Evolutionary conservation across 192 early-diverging fungal species (phyloP), one percentile per base, ranked within the genome.

Genomic region (Entomortierella beljakovae): DNA sequence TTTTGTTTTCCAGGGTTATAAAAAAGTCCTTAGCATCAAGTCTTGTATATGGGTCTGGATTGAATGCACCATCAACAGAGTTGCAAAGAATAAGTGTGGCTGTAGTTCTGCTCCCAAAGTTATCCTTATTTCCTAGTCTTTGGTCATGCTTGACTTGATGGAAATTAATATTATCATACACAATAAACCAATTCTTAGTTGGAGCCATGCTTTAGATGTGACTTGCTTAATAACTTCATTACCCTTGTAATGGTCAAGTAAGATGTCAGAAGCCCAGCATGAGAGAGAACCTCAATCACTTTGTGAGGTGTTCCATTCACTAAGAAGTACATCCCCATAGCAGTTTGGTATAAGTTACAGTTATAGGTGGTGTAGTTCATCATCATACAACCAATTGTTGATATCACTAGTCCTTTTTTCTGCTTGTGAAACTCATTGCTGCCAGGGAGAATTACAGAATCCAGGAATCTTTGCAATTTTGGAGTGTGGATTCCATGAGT

Each of bases 101-200:
- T 25, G 57, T 69, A 2, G 67, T 58, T 0, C 57, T 57, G 37
- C 37, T 61, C 10, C 33, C 57, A n/a, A 69, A 69, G 0, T 3
- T 4, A 57, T 69, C 67, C 22, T 10, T 28, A 28, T 61, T 61
- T 56, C 40, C 49, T 18, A 59, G 5, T n/a, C 57, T 11, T 11
- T 61, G 67, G 33, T 69, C 49, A 3, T 59, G 37, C 32, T 53
- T 69, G 15, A 28, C n/a, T 23, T 10, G 43, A 11, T 20, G 25
- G 18, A 69, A 42, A 57, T 61, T 69, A 18, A 69, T 51, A 28
- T 69, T 69, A 42, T 69, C 57, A n/a, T 69, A 69, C 18, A 69
- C 67, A 40, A 69, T 22, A 34, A 29, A 35, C 67, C 67, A 69
- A 4, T 46, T 25, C 2, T 59, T 22, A 2, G 38, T 9, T 23